phyloP scores from a whole-genome alignment of 306 rosid species.

The Carpinus fangiana region DNA sequence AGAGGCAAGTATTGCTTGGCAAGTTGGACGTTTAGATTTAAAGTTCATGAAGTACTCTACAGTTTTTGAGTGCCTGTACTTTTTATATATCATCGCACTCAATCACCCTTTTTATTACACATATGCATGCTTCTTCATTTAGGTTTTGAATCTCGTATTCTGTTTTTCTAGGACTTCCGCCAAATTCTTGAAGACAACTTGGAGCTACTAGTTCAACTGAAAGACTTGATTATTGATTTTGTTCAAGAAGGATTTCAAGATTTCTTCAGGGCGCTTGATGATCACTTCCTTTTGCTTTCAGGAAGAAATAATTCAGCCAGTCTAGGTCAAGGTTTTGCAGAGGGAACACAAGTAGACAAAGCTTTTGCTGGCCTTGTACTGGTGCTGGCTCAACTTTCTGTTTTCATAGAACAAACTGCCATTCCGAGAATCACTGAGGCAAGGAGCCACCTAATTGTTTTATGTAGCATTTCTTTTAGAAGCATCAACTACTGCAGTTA shows the following conservation, averaged over 20 bases:
- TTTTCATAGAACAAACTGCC: constrained; percentile 85
- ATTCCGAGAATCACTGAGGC: constrained; percentile 89
- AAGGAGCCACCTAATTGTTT: constrained; percentile 38
- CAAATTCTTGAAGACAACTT: constrained; percentile 67
- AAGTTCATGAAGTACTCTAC: neutral
- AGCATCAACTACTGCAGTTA: constrained; percentile 25
- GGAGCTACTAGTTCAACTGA: constrained; percentile 57
- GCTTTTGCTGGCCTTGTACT: constrained; percentile 77
- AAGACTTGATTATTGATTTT: constrained; percentile 64
- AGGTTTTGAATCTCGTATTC: constrained; percentile 20
- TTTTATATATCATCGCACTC: neutral
- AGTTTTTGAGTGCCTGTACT: neutral
- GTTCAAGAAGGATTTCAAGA: constrained; percentile 95
- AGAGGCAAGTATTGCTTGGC: neutral
- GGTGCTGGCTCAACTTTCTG: constrained; percentile 85
- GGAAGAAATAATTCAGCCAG: constrained; percentile 57
- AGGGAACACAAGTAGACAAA: constrained; percentile 65
- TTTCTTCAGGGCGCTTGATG: constrained; percentile 75
- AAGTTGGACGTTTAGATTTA: neutral
- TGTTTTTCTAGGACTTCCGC: constrained; percentile 65
- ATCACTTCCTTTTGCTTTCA: constrained; percentile 59
- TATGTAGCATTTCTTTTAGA: constrained; percentile 17
- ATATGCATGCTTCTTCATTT: constrained; percentile 28
- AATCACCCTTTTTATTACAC: constrained; percentile 7
- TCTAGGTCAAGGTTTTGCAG: constrained; percentile 56